phyloP scores from a whole-genome alignment of 2,329 filamentous ascomycete genomes.

The Ascosphaera apis region DNA sequence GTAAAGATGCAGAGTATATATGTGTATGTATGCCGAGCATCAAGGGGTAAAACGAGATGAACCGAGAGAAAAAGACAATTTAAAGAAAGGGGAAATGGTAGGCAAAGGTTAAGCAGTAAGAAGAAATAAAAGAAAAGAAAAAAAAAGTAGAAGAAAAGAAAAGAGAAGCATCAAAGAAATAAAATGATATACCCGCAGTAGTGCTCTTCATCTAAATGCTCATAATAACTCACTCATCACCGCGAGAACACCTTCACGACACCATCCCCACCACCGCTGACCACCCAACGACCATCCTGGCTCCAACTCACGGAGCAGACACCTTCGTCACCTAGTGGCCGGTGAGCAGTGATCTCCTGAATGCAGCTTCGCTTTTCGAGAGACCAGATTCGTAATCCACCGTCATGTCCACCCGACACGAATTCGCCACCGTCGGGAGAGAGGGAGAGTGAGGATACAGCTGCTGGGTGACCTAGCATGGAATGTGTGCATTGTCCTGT shows the following conservation, averaged over 20 bases:
- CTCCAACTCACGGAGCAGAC: constrained; percentile 92
- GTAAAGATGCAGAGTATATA: not conserved
- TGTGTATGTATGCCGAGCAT: not conserved
- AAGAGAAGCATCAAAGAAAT: constrained; percentile 9
- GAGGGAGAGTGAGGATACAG: constrained; percentile 76
- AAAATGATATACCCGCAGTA: constrained; percentile 1
- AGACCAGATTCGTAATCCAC: constrained; percentile 88
- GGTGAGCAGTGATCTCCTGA: constrained; percentile 82
- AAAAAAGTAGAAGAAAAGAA: constrained; percentile 7
- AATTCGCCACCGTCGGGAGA: constrained; percentile 86
- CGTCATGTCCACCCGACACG: constrained; percentile 88
- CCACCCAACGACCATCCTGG: constrained; percentile 80
- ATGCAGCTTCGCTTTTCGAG: constrained; percentile 87
- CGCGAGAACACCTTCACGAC: constrained; percentile 69
- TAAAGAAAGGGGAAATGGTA: constrained; percentile 10
- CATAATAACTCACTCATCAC: constrained; percentile 10
- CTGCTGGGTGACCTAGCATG: constrained; percentile 88
- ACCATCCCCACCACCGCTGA: constrained; percentile 83
- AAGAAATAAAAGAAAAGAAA: constrained; percentile 8
- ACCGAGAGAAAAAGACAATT: not conserved
- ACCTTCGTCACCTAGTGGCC: constrained; percentile 86
- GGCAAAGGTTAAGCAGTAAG: constrained; percentile 7
- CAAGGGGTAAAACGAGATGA: not conserved
- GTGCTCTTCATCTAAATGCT: constrained; percentile 3
- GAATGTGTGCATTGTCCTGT: constrained; percentile 96